A percentile compares a stretch with the other conserved stretches of the same genome.
Conservation (phyloP, 2,329 filamentous ascomycete genomes). For the Chrysoporthe cubensis region DNA sequence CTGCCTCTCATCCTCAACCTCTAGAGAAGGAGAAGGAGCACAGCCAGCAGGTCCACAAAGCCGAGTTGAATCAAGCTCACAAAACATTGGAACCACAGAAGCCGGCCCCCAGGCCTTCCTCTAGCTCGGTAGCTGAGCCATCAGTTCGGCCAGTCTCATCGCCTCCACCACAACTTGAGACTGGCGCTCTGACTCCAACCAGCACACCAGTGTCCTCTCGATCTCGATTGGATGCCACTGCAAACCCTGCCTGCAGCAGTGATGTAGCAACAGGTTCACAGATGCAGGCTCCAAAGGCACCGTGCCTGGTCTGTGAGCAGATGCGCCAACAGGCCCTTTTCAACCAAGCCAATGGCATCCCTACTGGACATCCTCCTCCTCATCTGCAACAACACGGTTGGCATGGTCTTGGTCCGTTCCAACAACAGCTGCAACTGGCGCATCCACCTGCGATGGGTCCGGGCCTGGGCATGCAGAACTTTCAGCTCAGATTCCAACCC, state of each 20-base stretch:
- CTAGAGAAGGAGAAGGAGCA: not conserved
- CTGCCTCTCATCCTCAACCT: not conserved
- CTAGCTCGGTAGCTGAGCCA: not conserved
- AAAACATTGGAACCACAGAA: not conserved
- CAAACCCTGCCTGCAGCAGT: not conserved
- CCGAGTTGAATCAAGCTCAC: not conserved
- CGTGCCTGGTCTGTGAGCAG: constrained; percentile 37
- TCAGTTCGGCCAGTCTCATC: not conserved
- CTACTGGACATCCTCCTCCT: constrained; percentile 25
- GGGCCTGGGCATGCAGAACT: constrained; percentile 17
- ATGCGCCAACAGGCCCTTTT: constrained; percentile 37
- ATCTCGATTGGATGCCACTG: not conserved
- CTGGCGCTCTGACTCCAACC: not conserved
- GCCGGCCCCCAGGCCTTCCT: not conserved
- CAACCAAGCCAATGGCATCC: constrained; percentile 34
- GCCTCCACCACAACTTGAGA: not conserved
- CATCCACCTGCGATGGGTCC: not conserved
- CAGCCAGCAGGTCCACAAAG: not conserved
- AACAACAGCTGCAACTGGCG: constrained; percentile 20
- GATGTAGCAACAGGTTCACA: constrained; percentile 6
- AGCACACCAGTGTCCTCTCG: not conserved
- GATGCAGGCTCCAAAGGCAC: constrained; percentile 32
- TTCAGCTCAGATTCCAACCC: constrained; percentile 18
- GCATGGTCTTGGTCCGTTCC: constrained; percentile 15
- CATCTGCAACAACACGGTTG: constrained; percentile 25